These are phyloP conservation scores for Neckera pumila DNA, from an alignment of 225 moss, liverwort and hornwort species.

Conservation along the genomic window DNA sequence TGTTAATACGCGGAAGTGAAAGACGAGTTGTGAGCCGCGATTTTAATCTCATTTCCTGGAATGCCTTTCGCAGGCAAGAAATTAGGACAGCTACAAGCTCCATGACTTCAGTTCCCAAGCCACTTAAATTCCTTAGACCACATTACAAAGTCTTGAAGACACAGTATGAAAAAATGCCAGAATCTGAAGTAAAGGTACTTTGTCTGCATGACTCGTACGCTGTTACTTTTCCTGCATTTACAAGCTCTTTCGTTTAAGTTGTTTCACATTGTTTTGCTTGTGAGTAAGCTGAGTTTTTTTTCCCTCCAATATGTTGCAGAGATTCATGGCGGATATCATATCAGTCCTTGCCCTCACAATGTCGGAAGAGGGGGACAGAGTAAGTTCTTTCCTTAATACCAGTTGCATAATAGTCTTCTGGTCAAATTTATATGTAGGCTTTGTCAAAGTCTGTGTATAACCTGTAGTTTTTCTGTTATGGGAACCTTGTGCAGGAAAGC, in stretches of 20 bases:
- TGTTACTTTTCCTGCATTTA: neutral
- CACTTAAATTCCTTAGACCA: constrained; percentile 92
- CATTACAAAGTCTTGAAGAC: constrained; percentile 81
- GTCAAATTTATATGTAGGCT: neutral
- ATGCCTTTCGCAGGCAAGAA: constrained; percentile 61
- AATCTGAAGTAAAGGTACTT: constrained; percentile 66
- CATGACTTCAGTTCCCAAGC: constrained; percentile 98
- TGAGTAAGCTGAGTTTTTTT: neutral
- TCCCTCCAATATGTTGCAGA: constrained; percentile 28
- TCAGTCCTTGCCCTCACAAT: constrained; percentile 96
- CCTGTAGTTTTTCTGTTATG: neutral
- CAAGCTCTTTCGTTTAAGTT: neutral
- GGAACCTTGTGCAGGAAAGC: constrained; percentile 61
- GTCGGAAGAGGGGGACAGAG: constrained; percentile 90
- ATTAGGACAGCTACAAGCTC: constrained; percentile 97
- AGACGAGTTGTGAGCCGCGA: neutral
- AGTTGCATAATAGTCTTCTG: neutral
- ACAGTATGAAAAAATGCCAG: constrained; percentile 72
- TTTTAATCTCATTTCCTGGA: neutral
- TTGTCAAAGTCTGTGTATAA: neutral
- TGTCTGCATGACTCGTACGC: neutral
- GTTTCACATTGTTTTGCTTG: neutral
- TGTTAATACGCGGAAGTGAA: neutral
- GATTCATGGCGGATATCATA: constrained; percentile 86
- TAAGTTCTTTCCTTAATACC: constrained; percentile 15